Base-by-base conservation (phyloP, 2,329 filamentous ascomycete genomes). In the Trichoderma aggressivum region DNA sequence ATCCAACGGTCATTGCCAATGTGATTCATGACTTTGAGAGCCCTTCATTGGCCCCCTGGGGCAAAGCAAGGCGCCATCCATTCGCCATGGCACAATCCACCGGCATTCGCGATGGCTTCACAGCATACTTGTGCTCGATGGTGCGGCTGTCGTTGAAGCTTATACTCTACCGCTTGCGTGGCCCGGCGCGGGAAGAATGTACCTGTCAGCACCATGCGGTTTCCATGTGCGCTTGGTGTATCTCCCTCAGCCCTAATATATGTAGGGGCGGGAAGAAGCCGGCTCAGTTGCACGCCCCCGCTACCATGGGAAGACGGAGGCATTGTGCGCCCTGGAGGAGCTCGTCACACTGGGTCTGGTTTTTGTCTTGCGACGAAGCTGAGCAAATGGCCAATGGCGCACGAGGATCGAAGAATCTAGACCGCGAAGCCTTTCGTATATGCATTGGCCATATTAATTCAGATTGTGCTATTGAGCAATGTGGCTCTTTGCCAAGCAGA, bases 251-350 rank as follows among this genome's bases (percentile, higher is more conserved):
- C 68, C 68, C 68, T 65, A 70, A 53, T 32, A 34, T 24, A 30
- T 56, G 59, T 43, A 65, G 61, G 68, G 61, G 36, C 61, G 68
- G 61, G 68, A 70, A 59, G 68, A 16, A 70, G 73, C 73, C 77
- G 73, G 73, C 63, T 56, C 43, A 73, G 72, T 63, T 62, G 21
- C 50, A 58, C 68, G 60, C 50, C 68, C 50, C 59, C 53, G 36
- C 53, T 65, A 56, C 61, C n/a, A 36, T 18, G 21, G 10, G 47
- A 21, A 65, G 14, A 21, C 26, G n/a, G 56, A 28, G 2, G 14
- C 24, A 5, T n/a, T n/a, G 43, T 24, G 26, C 14, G 39, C 28
- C 32, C 28, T 39, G 47, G 24, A n/a, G 18, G 32, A 58, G 26
- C 24, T 43, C 18, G 18, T 63, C 60, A 26, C 36, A 50, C 26